These are phyloP conservation scores for Pichia cactophila DNA, from an alignment of 1,139 yeast genomes.

Conservation along the genomic window DNA sequence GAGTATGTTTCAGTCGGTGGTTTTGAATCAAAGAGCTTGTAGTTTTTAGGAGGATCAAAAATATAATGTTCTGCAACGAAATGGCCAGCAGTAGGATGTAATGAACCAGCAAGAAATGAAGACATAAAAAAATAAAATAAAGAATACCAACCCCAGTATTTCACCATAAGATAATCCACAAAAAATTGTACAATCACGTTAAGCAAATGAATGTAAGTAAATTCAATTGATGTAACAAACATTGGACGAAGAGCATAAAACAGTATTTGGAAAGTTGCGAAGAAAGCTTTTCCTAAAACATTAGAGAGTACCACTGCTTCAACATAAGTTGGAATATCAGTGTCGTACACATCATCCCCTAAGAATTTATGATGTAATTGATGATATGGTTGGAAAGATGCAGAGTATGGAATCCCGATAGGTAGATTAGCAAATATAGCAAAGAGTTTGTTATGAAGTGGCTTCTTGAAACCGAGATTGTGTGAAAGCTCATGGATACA, in stretches of 20 bases:
- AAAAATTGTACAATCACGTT: slow-evolving; percentile 56
- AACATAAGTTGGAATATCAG: slow-evolving; percentile 75
- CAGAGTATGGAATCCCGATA: slow-evolving; percentile 84
- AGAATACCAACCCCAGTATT: slow-evolving; percentile 56
- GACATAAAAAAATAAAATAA: slow-evolving; percentile 63
- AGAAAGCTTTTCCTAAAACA: slow-evolving; percentile 80
- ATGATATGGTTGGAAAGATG: slow-evolving; percentile 88
- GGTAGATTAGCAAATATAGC: slow-evolving; percentile 76
- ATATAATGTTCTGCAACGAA: slow-evolving; percentile 92
- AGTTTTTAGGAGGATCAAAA: slow-evolving; percentile 46
- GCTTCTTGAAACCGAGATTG: slow-evolving; percentile 76
- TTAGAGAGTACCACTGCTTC: slow-evolving; percentile 72
- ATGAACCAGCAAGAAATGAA: slow-evolving; percentile 81
- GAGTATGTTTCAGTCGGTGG: slow-evolving; percentile 78
- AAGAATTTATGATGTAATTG: slow-evolving; percentile 83
- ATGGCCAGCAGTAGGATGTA: slow-evolving; percentile 94
- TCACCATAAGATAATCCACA: slow-evolving; percentile 52
- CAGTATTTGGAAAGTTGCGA: slow-evolving; percentile 82
- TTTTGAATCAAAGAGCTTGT: slow-evolving; percentile 26
- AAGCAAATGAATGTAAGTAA: slow-evolving; percentile 66
- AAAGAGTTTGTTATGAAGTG: slow-evolving; percentile 68
- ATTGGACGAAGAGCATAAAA: slow-evolving; percentile 88
- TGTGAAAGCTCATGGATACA: slow-evolving; percentile 88
- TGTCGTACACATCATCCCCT: slow-evolving; percentile 81
- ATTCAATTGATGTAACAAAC: slow-evolving; percentile 68